Percentiles rank a stretch among this genome's conserved stretches.
Conservation (phyloP, 2,329 filamentous ascomycete species). For the Xylaria sp. region DNA sequence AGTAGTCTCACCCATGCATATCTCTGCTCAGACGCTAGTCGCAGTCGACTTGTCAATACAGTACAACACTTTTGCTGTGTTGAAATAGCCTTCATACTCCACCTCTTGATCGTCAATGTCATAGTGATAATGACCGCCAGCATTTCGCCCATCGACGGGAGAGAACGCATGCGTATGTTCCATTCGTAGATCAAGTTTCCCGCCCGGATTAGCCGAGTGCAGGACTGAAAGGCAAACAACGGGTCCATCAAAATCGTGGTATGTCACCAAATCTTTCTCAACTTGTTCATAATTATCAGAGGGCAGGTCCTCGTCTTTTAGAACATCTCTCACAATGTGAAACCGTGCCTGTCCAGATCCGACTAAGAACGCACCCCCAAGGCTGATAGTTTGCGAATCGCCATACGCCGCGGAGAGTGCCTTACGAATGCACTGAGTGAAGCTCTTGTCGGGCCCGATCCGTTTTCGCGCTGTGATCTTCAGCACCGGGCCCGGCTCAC, state of each 20-base stretch:
- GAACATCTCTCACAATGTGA: not conserved
- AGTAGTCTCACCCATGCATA: not conserved
- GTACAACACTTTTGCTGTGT: slow-evolving; percentile 1
- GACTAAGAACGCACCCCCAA: not conserved
- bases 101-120: not conserved
- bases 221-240: not conserved
- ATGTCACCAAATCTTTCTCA: not conserved
- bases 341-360: not conserved
- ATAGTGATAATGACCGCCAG: slow-evolving; percentile 2
- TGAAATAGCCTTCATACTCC: not conserved
- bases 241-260: not conserved
- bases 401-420: not conserved
- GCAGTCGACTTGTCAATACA: not conserved
- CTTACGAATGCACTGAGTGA: not conserved
- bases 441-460: not conserved
- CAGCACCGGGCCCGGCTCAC: not conserved
- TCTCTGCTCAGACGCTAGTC: not conserved
- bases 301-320: not conserved
- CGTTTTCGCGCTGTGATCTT: not conserved
- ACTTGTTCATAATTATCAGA: not conserved
- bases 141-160: not conserved
- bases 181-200: not conserved
- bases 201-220: not conserved
- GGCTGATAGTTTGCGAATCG: not conserved
- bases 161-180: slow-evolving; percentile 4